Evolutionary conservation across 139 green algal genomes (phyloP), one percentile per base, ranked within the genome.

Genomic region (Chlamydomonas incerta): DNA sequence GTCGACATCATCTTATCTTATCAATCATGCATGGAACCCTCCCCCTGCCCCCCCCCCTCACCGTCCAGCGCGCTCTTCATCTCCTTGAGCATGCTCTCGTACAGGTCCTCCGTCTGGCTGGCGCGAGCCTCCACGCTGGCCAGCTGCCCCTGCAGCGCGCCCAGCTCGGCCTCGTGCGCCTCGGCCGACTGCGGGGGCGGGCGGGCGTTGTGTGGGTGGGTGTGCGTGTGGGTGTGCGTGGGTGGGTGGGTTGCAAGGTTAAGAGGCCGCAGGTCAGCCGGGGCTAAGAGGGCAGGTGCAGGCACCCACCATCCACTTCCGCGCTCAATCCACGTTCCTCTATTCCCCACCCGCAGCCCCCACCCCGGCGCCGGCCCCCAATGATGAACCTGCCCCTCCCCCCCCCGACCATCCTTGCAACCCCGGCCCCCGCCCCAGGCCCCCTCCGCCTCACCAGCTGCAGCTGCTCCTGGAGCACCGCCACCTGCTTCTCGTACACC

Each of bases 1-100:
- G n/a, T n/a, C n/a, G n/a, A n/a, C n/a, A n/a, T n/a, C n/a, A n/a
- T n/a, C n/a, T n/a, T n/a, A n/a, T n/a, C n/a, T n/a, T n/a, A n/a
- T n/a, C n/a, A n/a, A n/a, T n/a, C n/a, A n/a, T n/a, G n/a, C n/a
- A n/a, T n/a, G n/a, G n/a, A n/a, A n/a, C 41, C 41, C 41, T 50
- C 41, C 41, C 41, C 41, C 21, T 18, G 55, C 55, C 8, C 62
- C 34, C 17, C 62, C 26, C 34, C 17, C 79, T 31, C 47, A 85
- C 79, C 79, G 58, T 85, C 79, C 47, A 85, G 79, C 20, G 79
- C 79, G n/a, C 29, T 31, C 79, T 85, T 85, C 79, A 85, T 85
- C 50, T 85, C 79, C 47, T 55, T 67, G 11, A 85, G 79, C 79
- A 85, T 85, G 79, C 65, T 57, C 79, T 85, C 79, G 46, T 85